phyloP scores from a whole-genome alignment of 345 rosid species.

The Melaleuca alternifolia region DNA sequence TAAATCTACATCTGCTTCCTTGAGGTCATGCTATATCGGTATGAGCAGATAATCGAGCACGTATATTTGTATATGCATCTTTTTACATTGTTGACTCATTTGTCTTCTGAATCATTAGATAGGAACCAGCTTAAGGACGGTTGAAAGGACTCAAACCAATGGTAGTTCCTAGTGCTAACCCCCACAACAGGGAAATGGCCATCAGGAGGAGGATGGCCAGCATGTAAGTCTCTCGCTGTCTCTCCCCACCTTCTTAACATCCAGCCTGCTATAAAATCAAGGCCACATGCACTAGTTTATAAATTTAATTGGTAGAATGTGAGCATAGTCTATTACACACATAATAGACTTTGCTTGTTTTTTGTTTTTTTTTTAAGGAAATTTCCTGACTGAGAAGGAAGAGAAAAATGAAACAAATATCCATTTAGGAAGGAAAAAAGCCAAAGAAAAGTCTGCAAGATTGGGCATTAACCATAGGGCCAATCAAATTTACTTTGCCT shows the following conservation, averaged over 20 bases:
- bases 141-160: constrained; percentile 8
- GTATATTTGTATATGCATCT: background rate
- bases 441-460: background rate
- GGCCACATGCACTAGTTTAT: background rate
- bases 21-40: background rate
- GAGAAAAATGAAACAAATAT: background rate
- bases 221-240: constrained; percentile 32
- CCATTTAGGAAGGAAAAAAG: background rate
- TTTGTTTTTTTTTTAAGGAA: background rate
- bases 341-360: background rate
- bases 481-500: background rate
- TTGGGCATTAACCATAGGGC: background rate
- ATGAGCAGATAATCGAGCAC: background rate
- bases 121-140: background rate
- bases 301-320: background rate
- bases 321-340: background rate
- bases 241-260: background rate
- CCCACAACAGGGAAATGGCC: constrained; percentile 53
- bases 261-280: background rate
- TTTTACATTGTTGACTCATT: background rate
- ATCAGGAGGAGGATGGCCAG: constrained; percentile 62
- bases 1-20: background rate
- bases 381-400: background rate
- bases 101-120: background rate
- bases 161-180: constrained; percentile 39